Base-by-base conservation (phyloP, 2,329 filamentous ascomycete genomes). In the Neopestalotiopsis rosae region DNA sequence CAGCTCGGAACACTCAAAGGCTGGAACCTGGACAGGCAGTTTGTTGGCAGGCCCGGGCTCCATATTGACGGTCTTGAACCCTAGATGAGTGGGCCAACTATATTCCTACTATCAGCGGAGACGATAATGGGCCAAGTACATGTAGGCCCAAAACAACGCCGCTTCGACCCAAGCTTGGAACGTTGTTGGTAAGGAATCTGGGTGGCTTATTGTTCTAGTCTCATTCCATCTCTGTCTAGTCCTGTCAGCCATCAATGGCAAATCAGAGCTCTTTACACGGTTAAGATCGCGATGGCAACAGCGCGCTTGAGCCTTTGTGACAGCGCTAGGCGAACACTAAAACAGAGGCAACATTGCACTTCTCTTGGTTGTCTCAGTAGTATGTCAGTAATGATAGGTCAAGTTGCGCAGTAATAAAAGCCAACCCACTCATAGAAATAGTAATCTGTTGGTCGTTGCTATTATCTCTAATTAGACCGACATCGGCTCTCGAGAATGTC, bases 1-100 rank as follows among this genome's bases (percentile, higher is more conserved):
- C 45, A 52, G 45, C 45, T 52, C 45, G 45, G 45, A 52, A 52
- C 45, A n/a, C 45, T 10, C 34, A 38, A 38, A 38, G 34, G 34
- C 34, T 38, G n/a, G 45, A 20, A 20, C n/a, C 24, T 20, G 45
- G 45, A 20, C n/a, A 52, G 17, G 45, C 45, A 52, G n/a, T 52
- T 52, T 6, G 45, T 52, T 52, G 45, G 45, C 45, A 52, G 45
- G 17, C n/a, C 34, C 34, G 34, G 34, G 45, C 45, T 17, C 45
- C 45, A 52, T 38, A 38, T 52, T 17, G 45, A 20, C 45, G 13
- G 42, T 20, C 45, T 20, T 52, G 17, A 52, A 52, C 45, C 45
- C 45, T 52, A 52, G 45, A 52, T 52, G 45, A n/a, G 45, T 52
- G 45, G 45, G 45, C 45, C 45, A 52, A 52, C 45, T 52, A 52